Base-by-base conservation (phyloP, 768 basidiomycete species). In the Hypholoma fasciculare region DNA sequence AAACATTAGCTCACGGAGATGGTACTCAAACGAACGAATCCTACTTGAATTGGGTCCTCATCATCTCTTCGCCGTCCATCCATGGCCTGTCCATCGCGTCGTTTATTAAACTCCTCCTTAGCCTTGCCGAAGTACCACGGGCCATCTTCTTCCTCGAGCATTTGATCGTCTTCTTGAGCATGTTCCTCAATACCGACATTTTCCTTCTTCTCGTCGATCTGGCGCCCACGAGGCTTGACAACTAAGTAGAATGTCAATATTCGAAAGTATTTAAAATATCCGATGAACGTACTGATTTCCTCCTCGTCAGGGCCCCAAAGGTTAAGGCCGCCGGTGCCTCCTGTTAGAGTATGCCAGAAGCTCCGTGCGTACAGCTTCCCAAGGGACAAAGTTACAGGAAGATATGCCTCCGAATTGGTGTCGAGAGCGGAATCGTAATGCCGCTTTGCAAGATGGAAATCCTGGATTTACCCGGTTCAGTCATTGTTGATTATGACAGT, bases 361-460 rank as follows among this genome's bases (percentile, higher is more conserved):
- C 93, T 96, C 16, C 88, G 86, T 8, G 84, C 69, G 68, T 98
- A 91, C 27, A 99, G 74, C 69, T 92, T 93, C 51, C 84, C 74
- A 39, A 98, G 76, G 2, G 94, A 95, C 17, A 98, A 74, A 26
- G 84, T 72, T 47, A 97, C 91, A 0, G 96, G 95, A 20, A 98
- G 75, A 68, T 92, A 94, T 0, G 95, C 96, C 67, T 98, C 95
- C 42, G 77, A 69, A 65, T 96, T 96, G 4, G 91, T 92, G 61
- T 96, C 93, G 43, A 92, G 71, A 4, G 95, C 93, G 54, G 88
- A 72, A 70, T 98, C 97, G 70, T 98, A 98, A 69, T 96, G 90
- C 19, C 97, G 82, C 72, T 98, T 99, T 0, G 97, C 97, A 17
- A 98, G 84, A 71, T 97, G 90, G 78, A 93, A 98, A 72, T 99